phyloP scores from a whole-genome alignment of 257 asterid species.

The Petunia secreta region DNA sequence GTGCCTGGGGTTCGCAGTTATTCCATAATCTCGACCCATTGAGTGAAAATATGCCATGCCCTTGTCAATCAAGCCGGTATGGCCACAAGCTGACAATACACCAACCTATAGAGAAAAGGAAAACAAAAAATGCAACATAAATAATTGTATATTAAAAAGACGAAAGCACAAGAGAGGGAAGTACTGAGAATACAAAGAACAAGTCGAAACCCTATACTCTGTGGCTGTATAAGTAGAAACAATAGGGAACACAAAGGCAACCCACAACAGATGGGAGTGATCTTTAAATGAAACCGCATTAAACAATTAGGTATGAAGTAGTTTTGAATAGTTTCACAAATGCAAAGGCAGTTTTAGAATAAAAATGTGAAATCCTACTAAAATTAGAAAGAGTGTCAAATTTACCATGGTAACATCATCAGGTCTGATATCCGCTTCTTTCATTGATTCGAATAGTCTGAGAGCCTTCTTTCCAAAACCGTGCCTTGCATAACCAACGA shows the following conservation, averaged over 20 bases:
- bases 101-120: conserved; percentile 57
- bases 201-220: neutral
- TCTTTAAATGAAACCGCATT: neutral
- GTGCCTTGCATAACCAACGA: conserved; percentile 88
- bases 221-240: neutral
- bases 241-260: neutral
- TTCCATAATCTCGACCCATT: conserved; percentile 71
- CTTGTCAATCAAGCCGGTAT: conserved; percentile 77
- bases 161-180: neutral
- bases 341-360: conserved; percentile 22
- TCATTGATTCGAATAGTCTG: conserved; percentile 65
- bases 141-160: conserved; percentile 5
- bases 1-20: conserved; percentile 74
- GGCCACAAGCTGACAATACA: conserved; percentile 85
- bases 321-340: neutral
- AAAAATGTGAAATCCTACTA: neutral
- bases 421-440: conserved; percentile 53
- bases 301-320: neutral
- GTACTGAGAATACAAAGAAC: neutral
- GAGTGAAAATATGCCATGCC: conserved; percentile 73
- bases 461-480: conserved; percentile 85
- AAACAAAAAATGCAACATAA: neutral
- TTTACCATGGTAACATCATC: conserved; percentile 92
- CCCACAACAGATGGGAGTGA: neutral
- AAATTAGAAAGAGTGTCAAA: neutral